Evolutionary conservation across 2,329 filamentous ascomycete genomes (phyloP).

Genomic region (Ophiostoma perfectum): DNA sequence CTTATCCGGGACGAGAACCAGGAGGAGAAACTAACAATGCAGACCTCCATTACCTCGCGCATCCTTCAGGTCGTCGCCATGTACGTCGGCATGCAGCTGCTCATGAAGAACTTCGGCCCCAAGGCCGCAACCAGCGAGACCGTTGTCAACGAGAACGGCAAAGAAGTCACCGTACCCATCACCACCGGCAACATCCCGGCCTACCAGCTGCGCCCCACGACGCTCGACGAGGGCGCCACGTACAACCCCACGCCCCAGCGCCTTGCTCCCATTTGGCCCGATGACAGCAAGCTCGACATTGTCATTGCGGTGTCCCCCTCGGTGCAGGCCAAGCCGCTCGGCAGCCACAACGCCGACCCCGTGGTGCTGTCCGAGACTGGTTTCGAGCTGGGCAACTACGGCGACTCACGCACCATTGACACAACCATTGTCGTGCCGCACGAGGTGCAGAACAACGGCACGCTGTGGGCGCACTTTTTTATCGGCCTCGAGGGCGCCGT

Average conservation of each 20-base stretch:
- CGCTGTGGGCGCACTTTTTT: slow-evolving; percentile 92
- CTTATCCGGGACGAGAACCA: not conserved
- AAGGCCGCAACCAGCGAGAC: slow-evolving; percentile 39
- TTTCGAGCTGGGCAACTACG: slow-evolving; percentile 73
- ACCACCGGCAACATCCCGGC: slow-evolving; percentile 56
- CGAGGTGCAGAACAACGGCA: slow-evolving; percentile 83
- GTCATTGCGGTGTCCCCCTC: slow-evolving; percentile 77
- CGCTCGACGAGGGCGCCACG: slow-evolving; percentile 54
- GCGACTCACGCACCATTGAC: slow-evolving; percentile 70
- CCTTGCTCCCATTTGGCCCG: slow-evolving; percentile 83
- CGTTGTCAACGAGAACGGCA: slow-evolving; percentile 48
- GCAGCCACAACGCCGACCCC: slow-evolving; percentile 58
- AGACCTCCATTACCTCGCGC: slow-evolving; percentile 39
- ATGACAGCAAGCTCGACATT: slow-evolving; percentile 73
- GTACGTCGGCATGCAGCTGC: slow-evolving; percentile 55
- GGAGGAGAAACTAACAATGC: not conserved
- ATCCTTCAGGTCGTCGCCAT: slow-evolving; percentile 49
- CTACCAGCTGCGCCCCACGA: slow-evolving; percentile 59
- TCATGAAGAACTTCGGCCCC: slow-evolving; percentile 48
- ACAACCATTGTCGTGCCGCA: slow-evolving; percentile 71
- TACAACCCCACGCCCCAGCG: slow-evolving; percentile 62
- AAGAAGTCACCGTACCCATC: slow-evolving; percentile 48
- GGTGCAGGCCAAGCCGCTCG: slow-evolving; percentile 62
- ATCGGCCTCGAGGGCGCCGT: slow-evolving; percentile 69
- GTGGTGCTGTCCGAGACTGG: slow-evolving; percentile 73